A percentile compares a stretch with the other conserved stretches of the same genome.
These are phyloP conservation scores for Lobosporangium transversale DNA, from an alignment of 192 early-diverging fungal genomes.

Conservation along the genomic window DNA sequence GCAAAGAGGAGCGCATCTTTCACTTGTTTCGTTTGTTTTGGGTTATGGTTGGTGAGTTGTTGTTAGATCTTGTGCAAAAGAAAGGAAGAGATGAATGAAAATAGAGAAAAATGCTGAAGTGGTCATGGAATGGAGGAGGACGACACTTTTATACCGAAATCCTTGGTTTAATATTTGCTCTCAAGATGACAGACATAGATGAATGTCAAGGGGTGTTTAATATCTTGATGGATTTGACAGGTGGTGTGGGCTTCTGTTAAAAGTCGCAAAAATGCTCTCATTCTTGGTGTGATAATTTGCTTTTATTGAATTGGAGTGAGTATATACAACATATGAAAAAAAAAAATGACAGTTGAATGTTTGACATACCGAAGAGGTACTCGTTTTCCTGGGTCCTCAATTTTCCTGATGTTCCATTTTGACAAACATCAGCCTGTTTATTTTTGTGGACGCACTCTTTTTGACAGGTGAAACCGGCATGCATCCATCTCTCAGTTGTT, in stretches of 20 bases:
- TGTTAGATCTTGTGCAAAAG: neutral
- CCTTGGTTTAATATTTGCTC: neutral
- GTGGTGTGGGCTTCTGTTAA: too few species aligned
- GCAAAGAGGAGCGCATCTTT: conserved; percentile 36
- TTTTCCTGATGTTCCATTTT: conserved; percentile 1
- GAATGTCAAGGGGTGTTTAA: neutral
- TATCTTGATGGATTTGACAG: too few species aligned
- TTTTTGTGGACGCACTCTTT: too few species aligned
- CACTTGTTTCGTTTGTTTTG: too few species aligned
- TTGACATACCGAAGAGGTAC: conserved; percentile 39
- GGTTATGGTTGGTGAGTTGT: neutral
- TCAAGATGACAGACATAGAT: neutral
- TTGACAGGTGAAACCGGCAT: too few species aligned
- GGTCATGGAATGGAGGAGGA: too few species aligned
- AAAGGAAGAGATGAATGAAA: neutral
- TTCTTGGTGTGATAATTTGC: too few species aligned
- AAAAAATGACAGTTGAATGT: conserved; percentile 15
- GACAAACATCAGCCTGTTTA: too few species aligned
- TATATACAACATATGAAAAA: conserved; percentile 28
- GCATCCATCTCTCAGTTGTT: neutral
- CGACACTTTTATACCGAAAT: neutral
- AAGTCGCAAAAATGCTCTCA: too few species aligned
- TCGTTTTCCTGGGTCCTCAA: neutral
- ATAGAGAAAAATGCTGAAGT: neutral
- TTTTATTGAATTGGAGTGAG: conserved; percentile 23